Base-by-base conservation (phyloP, 768 basidiomycete species). In the Auriscalpium vulgare region DNA sequence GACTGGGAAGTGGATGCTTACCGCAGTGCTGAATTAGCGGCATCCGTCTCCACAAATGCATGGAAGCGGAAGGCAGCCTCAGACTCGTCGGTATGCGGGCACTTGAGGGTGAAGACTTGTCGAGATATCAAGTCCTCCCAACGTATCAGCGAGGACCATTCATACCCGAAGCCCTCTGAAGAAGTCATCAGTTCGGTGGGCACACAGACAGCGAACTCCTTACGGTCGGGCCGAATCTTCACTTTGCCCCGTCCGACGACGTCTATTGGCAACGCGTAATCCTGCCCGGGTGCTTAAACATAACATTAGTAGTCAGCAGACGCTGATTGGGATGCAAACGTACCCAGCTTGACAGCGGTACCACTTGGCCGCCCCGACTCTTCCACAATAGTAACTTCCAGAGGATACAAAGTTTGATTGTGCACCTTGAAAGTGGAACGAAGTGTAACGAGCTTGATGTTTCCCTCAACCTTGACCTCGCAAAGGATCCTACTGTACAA, bases 11-110 rank as follows among this genome's bases (percentile, higher is more conserved):
- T 13, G 2, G 5, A 21, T 3, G 13, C 35, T 49, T 23, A 53
- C 52, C 52, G 38, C 21, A 46, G 10, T 16, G 40, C 34, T 7
- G 17, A 23, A 34, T 91, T 83, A 48, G 71, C 75, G 23, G 71
- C 68, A 63, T 95, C 88, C 37, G 83, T 87, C 56, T 92, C 82
- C 2, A 88, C 88, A 78, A 87, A 95, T 8, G 88, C 88, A 65
- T 97, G 95, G 73, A 98, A 90, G 34, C 91, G 84, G 78, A 98
- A 99, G 4, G 93, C 83, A 11, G 91, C 88, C 66, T 98, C 95
- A 46, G 76, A 76, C 1, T 84, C 74, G 62, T 93, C 84, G 35
- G 81, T 77, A 64, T 95, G 91, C 47, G 88, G 84, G 69, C 97
- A 99, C 46, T 81, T 85, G 54, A 98, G 78, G 1, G 90, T 87